Evolutionary conservation across 371 early-diverging fungal species (phyloP).

Genomic region (Apophysomyces elegans): DNA sequence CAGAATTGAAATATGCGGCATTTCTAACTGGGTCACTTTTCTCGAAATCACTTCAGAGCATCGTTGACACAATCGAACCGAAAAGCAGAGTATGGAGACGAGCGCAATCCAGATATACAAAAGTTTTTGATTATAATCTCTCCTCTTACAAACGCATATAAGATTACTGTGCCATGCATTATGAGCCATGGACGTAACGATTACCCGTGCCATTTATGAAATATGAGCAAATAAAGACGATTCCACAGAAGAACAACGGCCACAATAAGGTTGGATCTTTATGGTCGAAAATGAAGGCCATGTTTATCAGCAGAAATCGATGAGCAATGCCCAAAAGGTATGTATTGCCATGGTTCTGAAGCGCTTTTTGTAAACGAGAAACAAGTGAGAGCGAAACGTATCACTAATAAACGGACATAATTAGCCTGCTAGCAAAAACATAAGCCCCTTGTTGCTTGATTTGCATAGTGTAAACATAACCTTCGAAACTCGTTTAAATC

Average conservation of each 20-base stretch:
- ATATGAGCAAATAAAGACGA: background rate
- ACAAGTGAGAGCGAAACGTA: too few relatives aligned
- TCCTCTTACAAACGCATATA: slow-evolving; percentile 9
- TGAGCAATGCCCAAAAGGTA: slow-evolving; percentile 4
- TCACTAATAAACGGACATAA: too few relatives aligned
- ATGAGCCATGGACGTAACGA: background rate
- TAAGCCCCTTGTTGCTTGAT: too few relatives aligned
- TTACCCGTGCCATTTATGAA: background rate
- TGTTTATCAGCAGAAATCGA: background rate
- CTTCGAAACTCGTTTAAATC: too few relatives aligned
- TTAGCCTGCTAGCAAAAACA: too few relatives aligned
- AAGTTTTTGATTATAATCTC: slow-evolving; percentile 26
- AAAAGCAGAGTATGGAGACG: slow-evolving; percentile 29
- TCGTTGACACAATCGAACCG: slow-evolving; percentile 16
- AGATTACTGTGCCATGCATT: background rate
- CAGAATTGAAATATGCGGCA: background rate
- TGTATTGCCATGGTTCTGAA: slow-evolving; percentile 12
- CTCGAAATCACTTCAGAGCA: slow-evolving; percentile 13
- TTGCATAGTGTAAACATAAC: too few relatives aligned
- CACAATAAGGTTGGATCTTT: background rate
- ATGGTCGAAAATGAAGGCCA: background rate
- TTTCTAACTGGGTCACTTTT: background rate
- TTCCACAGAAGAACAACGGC: background rate
- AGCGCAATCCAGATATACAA: slow-evolving; percentile 22
- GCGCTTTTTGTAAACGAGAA: background rate